Conservation (phyloP, 495 filamentous ascomycete species). For the Xylaria sp. region DNA sequence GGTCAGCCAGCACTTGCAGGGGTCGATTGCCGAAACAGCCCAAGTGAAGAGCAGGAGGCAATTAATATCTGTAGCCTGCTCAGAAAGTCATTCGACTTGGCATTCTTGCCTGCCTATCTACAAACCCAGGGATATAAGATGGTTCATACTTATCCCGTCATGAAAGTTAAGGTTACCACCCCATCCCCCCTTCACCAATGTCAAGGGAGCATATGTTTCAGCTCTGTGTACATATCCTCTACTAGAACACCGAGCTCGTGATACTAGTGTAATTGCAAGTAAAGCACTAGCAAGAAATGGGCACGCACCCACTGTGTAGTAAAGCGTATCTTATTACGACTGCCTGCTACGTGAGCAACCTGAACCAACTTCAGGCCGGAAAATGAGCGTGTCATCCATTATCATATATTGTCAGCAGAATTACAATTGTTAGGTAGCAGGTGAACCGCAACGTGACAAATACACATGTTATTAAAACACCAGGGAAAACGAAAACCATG, state of each 20-base stretch:
- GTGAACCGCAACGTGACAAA: background rate
- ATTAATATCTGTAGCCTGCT: background rate
- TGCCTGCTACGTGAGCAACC: background rate
- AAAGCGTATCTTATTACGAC: background rate
- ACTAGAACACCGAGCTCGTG: background rate
- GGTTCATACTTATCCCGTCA: background rate
- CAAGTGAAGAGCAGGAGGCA: background rate
- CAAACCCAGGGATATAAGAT: background rate
- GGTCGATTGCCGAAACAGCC: background rate
- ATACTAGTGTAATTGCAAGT: background rate
- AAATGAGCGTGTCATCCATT: background rate
- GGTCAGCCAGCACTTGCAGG: background rate
- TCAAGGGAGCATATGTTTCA: background rate
- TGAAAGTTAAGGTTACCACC: background rate
- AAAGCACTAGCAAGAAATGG: background rate
- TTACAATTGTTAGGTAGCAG: constrained; percentile 5
- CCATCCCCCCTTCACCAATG: too few species aligned
- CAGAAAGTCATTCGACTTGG: background rate
- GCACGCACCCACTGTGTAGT: background rate
- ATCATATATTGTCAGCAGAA: background rate
- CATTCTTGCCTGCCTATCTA: too few species aligned
- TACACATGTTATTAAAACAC: background rate
- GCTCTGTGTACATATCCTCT: background rate
- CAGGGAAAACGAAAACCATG: background rate
- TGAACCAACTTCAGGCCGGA: background rate